Evolutionary conservation across 2,329 filamentous ascomycete species (phyloP).

Genomic region (Ceratocystiopsis brevicomis): DNA sequence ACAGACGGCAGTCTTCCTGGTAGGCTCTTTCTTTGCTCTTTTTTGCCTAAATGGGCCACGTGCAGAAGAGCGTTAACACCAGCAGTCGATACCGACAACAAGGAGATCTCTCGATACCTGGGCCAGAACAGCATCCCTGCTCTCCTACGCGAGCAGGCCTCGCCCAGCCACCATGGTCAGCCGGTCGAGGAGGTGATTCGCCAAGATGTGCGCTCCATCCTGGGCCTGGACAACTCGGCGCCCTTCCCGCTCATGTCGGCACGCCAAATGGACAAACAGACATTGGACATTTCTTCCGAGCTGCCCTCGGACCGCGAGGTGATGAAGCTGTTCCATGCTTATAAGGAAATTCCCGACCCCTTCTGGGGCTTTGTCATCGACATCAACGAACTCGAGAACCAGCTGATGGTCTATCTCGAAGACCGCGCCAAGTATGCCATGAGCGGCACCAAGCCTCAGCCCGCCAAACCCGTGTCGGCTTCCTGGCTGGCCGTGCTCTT

Average conservation of each 20-base stretch:
- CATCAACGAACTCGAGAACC: slow-evolving; percentile 45
- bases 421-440: slow-evolving; percentile 39
- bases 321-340: slow-evolving; percentile 48
- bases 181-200: slow-evolving; percentile 37
- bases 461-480: slow-evolving; percentile 35
- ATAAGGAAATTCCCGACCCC: slow-evolving; percentile 47
- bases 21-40: too few species aligned
- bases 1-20: too few species aligned
- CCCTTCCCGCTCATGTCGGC: slow-evolving; percentile 50
- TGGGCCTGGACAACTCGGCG: slow-evolving; percentile 45
- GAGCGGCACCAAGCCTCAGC: slow-evolving; percentile 19
- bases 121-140: slow-evolving; percentile 51
- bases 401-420: slow-evolving; percentile 45
- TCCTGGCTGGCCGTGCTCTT: slow-evolving; percentile 50
- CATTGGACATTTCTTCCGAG: slow-evolving; percentile 40
- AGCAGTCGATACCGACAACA: slow-evolving; percentile 32
- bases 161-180: slow-evolving; percentile 30
- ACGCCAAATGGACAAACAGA: slow-evolving; percentile 39
- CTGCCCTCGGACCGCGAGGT: slow-evolving; percentile 46
- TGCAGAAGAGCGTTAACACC: too few species aligned
- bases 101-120: slow-evolving; percentile 39
- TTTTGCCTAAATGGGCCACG: too few species aligned
- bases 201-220: slow-evolving; percentile 45
- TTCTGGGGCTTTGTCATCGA: slow-evolving; percentile 52
- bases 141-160: slow-evolving; percentile 41